Percentiles rank a stretch among this genome's conserved stretches.
Evolutionary conservation across 768 basidiomycete species (phyloP).

Genomic region (Tylopilus felleus): DNA sequence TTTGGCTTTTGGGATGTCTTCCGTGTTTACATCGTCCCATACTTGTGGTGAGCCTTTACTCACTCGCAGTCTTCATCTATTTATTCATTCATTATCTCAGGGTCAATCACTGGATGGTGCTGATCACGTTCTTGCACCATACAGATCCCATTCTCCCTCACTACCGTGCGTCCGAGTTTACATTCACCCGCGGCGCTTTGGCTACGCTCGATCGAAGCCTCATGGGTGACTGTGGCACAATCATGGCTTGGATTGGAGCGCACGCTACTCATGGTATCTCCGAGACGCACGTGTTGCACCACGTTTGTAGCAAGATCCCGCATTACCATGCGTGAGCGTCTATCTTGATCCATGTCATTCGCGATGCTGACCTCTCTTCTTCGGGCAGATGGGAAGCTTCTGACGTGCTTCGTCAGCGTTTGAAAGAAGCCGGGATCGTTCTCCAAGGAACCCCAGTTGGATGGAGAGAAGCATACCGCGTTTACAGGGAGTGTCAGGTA

Average conservation of each 20-base stretch:
- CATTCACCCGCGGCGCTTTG: conserved; percentile 91
- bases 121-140: conserved; percentile 98
- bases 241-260: conserved; percentile 85
- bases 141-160: conserved; percentile 94
- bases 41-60: conserved; percentile 62
- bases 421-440: conserved; percentile 54
- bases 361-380: background rate
- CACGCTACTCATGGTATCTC: conserved; percentile 89
- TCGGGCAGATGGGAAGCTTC: conserved; percentile 80
- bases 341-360: background rate
- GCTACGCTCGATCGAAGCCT: conserved; percentile 85
- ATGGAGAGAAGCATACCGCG: conserved; percentile 77
- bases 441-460: conserved; percentile 71
- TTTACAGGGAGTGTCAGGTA: conserved; percentile 76
- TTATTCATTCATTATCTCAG: conserved; percentile 28
- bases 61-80: background rate
- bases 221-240: conserved; percentile 69
- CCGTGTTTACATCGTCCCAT: conserved; percentile 80
- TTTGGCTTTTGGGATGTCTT: conserved; percentile 72
- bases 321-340: conserved; percentile 75
- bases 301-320: conserved; percentile 92
- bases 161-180: conserved; percentile 86
- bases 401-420: conserved; percentile 74
- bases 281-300: conserved; percentile 91
- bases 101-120: conserved; percentile 92